These are phyloP conservation scores for Colletotrichum truncatum DNA, from an alignment of 2,329 filamentous ascomycete species.

Conservation along the genomic window DNA sequence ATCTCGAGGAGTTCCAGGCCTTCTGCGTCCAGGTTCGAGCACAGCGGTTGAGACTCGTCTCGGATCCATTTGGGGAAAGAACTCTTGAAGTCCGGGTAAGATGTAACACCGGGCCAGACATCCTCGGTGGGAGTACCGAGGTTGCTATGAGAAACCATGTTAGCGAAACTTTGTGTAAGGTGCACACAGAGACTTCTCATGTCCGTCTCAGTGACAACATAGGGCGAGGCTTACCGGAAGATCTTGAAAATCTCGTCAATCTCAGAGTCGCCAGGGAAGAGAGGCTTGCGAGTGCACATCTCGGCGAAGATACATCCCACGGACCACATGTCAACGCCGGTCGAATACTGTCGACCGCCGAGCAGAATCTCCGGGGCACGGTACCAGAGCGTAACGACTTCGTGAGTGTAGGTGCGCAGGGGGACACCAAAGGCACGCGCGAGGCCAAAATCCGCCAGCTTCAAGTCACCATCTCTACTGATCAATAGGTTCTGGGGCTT, in stretches of 20 bases:
- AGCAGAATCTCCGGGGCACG: slow-evolving; percentile 90
- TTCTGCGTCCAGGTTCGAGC: slow-evolving; percentile 76
- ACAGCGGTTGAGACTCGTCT: slow-evolving; percentile 71
- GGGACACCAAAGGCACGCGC: slow-evolving; percentile 92
- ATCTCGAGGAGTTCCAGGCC: slow-evolving; percentile 74
- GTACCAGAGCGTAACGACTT: slow-evolving; percentile 96
- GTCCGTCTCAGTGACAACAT: no score
- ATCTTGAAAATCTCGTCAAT: slow-evolving; percentile 93
- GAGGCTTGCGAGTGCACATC: slow-evolving; percentile 93
- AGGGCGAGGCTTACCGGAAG: slow-evolving; percentile 73
- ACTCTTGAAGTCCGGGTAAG: slow-evolving; percentile 91
- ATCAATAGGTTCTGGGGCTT: slow-evolving; percentile 94
- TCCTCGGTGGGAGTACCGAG: slow-evolving; percentile 86
- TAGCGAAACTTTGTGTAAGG: slow-evolving; percentile 20
- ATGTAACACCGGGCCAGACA: slow-evolving; percentile 91
- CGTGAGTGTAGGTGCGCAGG: slow-evolving; percentile 90
- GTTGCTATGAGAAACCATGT: slow-evolving; percentile 56
- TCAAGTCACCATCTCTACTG: slow-evolving; percentile 86
- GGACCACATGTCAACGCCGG: slow-evolving; percentile 96
- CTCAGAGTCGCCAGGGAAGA: slow-evolving; percentile 92
- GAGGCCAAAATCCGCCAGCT: slow-evolving; percentile 89
- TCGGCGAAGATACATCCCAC: slow-evolving; percentile 95
- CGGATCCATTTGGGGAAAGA: slow-evolving; percentile 93
- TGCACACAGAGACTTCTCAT: not conserved
- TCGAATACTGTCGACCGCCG: slow-evolving; percentile 91